Evolutionary conservation across 2,329 filamentous ascomycete species (phyloP), one percentile per base, ranked within the genome.

Genomic region (Trichoderma afroharzianum): DNA sequence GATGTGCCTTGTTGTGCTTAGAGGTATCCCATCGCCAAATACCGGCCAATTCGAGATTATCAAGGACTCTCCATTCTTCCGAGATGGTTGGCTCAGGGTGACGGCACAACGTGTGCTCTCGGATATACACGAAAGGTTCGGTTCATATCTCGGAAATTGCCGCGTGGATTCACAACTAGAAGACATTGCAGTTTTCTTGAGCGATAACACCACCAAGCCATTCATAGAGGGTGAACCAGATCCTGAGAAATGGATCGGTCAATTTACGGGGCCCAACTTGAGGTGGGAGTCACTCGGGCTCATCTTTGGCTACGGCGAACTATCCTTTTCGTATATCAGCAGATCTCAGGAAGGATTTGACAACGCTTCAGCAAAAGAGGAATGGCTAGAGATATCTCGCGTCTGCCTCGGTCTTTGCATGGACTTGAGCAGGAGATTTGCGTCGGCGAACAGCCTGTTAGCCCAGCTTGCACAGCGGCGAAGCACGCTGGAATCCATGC

Each of bases 261-360:
- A 84, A 43, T 83, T 85, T 62, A 78, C 77, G 0, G 83, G 83
- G 0, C 72, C 73, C 0, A 80, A 80, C 18, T 75, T 83, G 24
- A 79, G 84, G 1, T 86, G 84, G 84, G 84, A 86, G 67, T 80
- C 81, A 0, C 68, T 86, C 1, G 83, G 83, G 0, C 67, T 84
- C 12, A 74, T 84, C 1, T 85, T 61, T 39, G 62, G 57, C 21
- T 73, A 63, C 32, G 21, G 33, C 9, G 63, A 71, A 24, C 50
- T 66, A 15, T 26, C 36, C 43, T 62, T 50, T 39, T 4, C 14
- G 36, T 50, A 62, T 1, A 14, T 21, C 14, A 26, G 28, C 18
- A 14, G 7, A 9, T 11, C 43, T 26, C 21, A 57, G 4, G 21
- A 21, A 12, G 63, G 26, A 8, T 11, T 50, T 6, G 59, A 43